Percentiles rank a stretch among this genome's conserved stretches.
phyloP scores from a whole-genome alignment of 495 filamentous ascomycete species.

The Pseudotulostoma volvatum region DNA sequence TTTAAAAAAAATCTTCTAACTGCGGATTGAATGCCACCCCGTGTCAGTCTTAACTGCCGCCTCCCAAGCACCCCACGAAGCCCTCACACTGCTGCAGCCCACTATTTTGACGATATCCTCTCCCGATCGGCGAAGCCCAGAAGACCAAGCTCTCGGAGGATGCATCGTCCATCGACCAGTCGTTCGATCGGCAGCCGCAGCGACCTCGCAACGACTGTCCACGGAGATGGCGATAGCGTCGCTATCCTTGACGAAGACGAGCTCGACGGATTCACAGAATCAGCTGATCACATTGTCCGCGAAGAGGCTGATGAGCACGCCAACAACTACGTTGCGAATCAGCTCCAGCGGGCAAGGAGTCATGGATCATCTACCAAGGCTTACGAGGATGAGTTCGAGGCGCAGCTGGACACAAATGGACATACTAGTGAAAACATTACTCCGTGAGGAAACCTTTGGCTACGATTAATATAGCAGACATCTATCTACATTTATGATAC shows the following conservation, averaged over 20 bases:
- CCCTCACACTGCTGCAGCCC: constrained; percentile 60
- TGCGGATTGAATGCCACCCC: too few relatives aligned
- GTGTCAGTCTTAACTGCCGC: constrained; percentile 62
- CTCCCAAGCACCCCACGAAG: constrained; percentile 85
- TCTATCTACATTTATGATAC: too few relatives aligned
- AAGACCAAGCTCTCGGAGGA: constrained; percentile 19
- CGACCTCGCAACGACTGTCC: constrained; percentile 45
- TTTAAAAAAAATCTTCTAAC: too few relatives aligned
- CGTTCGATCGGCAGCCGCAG: constrained; percentile 78
- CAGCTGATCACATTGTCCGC: constrained; percentile 16
- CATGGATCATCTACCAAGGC: constrained; percentile 30
- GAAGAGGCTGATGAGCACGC: constrained; percentile 46
- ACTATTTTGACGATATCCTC: constrained; percentile 93
- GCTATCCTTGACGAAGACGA: constrained; percentile 22
- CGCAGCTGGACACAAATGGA: constrained; percentile 21
- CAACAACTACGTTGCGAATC: constrained; percentile 52
- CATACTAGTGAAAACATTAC: too few relatives aligned
- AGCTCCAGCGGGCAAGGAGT: constrained; percentile 47
- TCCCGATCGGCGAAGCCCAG: constrained; percentile 28
- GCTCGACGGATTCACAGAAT: constrained; percentile 13
- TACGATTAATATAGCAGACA: too few relatives aligned
- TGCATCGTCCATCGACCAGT: constrained; percentile 62
- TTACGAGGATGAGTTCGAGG: constrained; percentile 47
- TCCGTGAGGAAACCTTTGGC: too few relatives aligned
- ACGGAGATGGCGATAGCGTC: constrained; percentile 9